A percentile compares a stretch with the other conserved stretches of the same genome.
These are phyloP conservation scores for Alisma plantagoaquatica DNA, from an alignment of 106 monocot genomes.

Conservation along the genomic window DNA sequence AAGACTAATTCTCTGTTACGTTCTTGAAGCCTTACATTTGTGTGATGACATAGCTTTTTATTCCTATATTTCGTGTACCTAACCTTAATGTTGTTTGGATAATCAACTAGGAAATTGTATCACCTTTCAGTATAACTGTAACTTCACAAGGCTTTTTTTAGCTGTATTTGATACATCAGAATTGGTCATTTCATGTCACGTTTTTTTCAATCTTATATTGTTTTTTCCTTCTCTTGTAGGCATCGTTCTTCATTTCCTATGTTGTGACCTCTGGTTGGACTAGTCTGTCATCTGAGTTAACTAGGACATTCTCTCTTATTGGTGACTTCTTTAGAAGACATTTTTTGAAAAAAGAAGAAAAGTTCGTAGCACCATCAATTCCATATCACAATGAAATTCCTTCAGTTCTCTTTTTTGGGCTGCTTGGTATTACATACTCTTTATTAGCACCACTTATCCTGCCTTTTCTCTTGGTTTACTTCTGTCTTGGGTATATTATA, in stretches of 20 bases:
- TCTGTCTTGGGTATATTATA: conserved; percentile 80
- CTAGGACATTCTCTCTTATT: conserved; percentile 45
- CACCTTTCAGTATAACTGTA: too few relatives aligned
- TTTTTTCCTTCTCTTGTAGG: conserved; percentile 27
- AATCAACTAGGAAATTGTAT: too few relatives aligned
- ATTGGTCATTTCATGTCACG: background rate
- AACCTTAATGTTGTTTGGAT: too few relatives aligned
- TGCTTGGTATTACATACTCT: conserved; percentile 80
- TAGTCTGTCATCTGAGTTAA: conserved; percentile 61
- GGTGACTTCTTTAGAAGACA: conserved; percentile 35
- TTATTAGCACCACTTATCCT: conserved; percentile 81
- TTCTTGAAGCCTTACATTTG: too few relatives aligned
- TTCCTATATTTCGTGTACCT: too few relatives aligned
- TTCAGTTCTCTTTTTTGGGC: conserved; percentile 63
- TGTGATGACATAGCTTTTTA: too few relatives aligned
- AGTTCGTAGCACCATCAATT: conserved; percentile 46
- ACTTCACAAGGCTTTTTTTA: too few relatives aligned
- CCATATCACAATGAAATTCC: conserved; percentile 88
- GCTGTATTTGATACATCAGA: too few relatives aligned
- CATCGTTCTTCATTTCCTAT: conserved; percentile 87
- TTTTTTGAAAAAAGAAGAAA: conserved; percentile 31
- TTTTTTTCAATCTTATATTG: background rate
- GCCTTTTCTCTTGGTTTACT: conserved; percentile 83
- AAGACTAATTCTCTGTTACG: too few relatives aligned
- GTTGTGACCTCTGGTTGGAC: conserved; percentile 97